Evolutionary conservation across 2,329 filamentous ascomycete genomes (phyloP), one percentile per base, ranked within the genome.

Genomic region (Fusarium zealandicum): DNA sequence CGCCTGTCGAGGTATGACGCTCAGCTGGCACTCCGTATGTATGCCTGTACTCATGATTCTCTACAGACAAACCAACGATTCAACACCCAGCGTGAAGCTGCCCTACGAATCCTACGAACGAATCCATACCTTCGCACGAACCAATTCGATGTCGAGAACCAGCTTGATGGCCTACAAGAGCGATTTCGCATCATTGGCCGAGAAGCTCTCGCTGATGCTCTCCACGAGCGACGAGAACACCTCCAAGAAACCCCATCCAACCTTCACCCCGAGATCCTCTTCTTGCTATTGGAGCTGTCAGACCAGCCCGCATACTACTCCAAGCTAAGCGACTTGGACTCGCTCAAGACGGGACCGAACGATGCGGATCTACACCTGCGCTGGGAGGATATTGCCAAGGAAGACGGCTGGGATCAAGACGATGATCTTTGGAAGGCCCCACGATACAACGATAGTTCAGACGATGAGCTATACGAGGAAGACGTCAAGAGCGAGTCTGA

Each of bases 171-270:
- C 1, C 78, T 97, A 3, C 88, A 93, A 63, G 95, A 98, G 75
- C 92, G 93, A 65, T 95, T 97, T 65, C 83, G 86, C 27, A 82
- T 98, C 47, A 81, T 91, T 40, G 88, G 90, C 68, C 86, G 90
- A 57, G 93, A 97, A 65, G 85, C 85, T 32, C 77, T 97, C 20
- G 91, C 92, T 11, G 87, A 93, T 51, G 86, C 88, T 53, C 74
- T 97, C 33, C 76, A 80, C 6, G 69, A 76, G 44, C 57, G 89
- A 30, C 72, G 92, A 12, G 75, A 81, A 32, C 82, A 86, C 54
- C 73, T 96, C 16, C 76, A 81, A 10, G 68, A 74, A 54, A 43
- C 77, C 74, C 30, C 80, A 9, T 69, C 80, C 36, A 86, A 86
- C 73, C 93, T 85, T 82, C 85, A 86, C 6, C 92, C 93, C 0